phyloP scores from a whole-genome alignment of 345 rosid species.

The Leavenworthia alabamica region DNA sequence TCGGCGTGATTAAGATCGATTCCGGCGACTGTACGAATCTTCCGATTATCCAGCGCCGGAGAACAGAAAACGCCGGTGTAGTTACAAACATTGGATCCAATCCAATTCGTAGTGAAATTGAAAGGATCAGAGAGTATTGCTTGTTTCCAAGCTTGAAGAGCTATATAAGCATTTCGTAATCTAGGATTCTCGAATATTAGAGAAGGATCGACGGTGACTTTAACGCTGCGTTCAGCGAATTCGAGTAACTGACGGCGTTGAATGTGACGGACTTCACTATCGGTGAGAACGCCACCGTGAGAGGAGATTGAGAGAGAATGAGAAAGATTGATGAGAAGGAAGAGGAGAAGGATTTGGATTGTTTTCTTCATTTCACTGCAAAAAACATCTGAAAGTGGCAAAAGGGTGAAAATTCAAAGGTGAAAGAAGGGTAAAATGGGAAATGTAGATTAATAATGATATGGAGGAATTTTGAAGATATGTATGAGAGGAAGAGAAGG shows the following conservation, averaged over 20 bases:
- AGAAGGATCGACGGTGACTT: slow-evolving; percentile 55
- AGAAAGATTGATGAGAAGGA: slow-evolving; percentile 24
- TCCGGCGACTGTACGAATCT: slow-evolving; percentile 59
- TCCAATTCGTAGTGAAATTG: slow-evolving; percentile 54
- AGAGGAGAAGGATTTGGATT: slow-evolving; percentile 23
- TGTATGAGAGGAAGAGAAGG: slow-evolving; percentile 29
- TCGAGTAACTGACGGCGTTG: slow-evolving; percentile 78
- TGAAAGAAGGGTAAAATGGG: slow-evolving; percentile 13
- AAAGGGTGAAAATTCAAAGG: slow-evolving; percentile 6
- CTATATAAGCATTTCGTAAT: slow-evolving; percentile 55
- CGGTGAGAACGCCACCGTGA: slow-evolving; percentile 49
- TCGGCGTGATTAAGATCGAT: slow-evolving; percentile 79
- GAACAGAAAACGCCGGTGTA: slow-evolving; percentile 57
- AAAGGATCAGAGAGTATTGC: slow-evolving; percentile 72
- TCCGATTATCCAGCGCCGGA: slow-evolving; percentile 43
- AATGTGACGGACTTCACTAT: slow-evolving; percentile 53
- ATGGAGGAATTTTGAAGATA: not conserved
- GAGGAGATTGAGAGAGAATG: slow-evolving; percentile 22
- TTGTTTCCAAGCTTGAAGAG: slow-evolving; percentile 79
- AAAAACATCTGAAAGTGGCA: slow-evolving; percentile 48
- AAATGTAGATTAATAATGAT: not conserved
- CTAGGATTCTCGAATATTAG: slow-evolving; percentile 54
- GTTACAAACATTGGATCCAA: slow-evolving; percentile 52
- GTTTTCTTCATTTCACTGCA: slow-evolving; percentile 75
- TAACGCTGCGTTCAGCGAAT: slow-evolving; percentile 65